Evolutionary conservation across 345 rosid species (phyloP), one percentile per base, ranked within the genome.

Genomic region (Anastatica hierochuntica): DNA sequence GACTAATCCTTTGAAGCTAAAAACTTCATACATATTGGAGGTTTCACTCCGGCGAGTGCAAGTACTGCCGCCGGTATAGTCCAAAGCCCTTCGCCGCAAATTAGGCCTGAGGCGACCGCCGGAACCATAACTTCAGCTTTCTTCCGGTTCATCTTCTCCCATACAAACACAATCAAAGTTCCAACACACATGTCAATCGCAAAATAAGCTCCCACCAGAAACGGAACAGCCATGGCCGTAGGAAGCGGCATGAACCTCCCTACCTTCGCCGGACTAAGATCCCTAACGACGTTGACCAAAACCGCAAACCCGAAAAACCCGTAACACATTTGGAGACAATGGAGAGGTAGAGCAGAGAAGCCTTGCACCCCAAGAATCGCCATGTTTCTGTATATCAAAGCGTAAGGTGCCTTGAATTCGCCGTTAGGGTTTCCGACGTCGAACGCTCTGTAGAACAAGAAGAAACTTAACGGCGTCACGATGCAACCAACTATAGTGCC

Each of bases 1-100:
- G n/a, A 47, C 53, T 48, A 4, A 3, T 47, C 39, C 64, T 72
- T 83, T 17, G 84, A 59, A 46, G 62, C 27, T 23, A 65, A 14
- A 62, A 88, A 88, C 67, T 72, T 84, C 88, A 84, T 82, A 66
- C 96, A 84, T 27, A 84, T 82, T 8, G 96, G 96, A 36, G 96
- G 90, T 4, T 70, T 72, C 10, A 84, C 64, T 55, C 75, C 83
- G 41, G 94, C 90, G 50, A 84, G 63, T n/a, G 96, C 96, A 45
- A 88, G 90, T 41, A 82, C 44, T 5, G 96, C 72, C 30, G 78
- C 79, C 0, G 94, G 94, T 30, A 84, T 86, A 60, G 74, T 76
- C 90, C 96, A 84, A 8, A 88, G 69, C 14, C 90, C 94, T 68
- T 88, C 96, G 8, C 96, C 94, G n/a, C 96, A 88, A 15, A 88